phyloP scores from a whole-genome alignment of 179 eudicot genomes.

The Silene noctiflora region DNA sequence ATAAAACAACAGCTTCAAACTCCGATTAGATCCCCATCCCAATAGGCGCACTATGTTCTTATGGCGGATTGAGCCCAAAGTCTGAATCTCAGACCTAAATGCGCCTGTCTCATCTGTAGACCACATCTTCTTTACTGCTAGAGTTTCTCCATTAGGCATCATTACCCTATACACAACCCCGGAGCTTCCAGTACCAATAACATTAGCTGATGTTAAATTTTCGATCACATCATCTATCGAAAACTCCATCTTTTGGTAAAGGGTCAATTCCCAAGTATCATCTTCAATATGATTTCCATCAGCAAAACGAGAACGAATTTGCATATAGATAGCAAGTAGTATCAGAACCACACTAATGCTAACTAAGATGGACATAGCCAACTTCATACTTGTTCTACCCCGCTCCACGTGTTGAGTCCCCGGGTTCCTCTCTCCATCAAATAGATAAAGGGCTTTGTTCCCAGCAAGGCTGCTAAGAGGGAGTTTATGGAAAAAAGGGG shows the following conservation, averaged over 20 bases:
- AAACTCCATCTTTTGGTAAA: slow-evolving; percentile 82
- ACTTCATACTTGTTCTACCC: slow-evolving; percentile 46
- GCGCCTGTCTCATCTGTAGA: slow-evolving; percentile 66
- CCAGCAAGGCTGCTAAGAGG: slow-evolving; percentile 63
- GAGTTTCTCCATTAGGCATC: slow-evolving; percentile 61
- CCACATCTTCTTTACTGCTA: slow-evolving; percentile 95
- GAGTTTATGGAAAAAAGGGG: slow-evolving; percentile 75
- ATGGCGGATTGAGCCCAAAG: slow-evolving; percentile 82
- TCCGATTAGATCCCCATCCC: slow-evolving; percentile 79
- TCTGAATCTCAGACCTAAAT: slow-evolving; percentile 70
- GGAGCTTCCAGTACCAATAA: slow-evolving; percentile 92
- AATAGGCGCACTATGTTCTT: slow-evolving; percentile 73
- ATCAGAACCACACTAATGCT: slow-evolving; percentile 63
- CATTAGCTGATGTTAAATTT: slow-evolving; percentile 64
- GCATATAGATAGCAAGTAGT: slow-evolving; percentile 59
- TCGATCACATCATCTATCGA: slow-evolving; percentile 61
- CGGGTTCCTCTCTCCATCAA: slow-evolving; percentile 39
- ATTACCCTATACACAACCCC: slow-evolving; percentile 84
- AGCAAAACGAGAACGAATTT: slow-evolving; percentile 44
- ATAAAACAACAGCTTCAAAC: slow-evolving; percentile 65
- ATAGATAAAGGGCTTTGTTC: slow-evolving; percentile 49
- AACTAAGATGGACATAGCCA: slow-evolving; percentile 76
- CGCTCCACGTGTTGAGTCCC: slow-evolving; percentile 29
- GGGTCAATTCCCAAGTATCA: slow-evolving; percentile 71
- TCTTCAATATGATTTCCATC: slow-evolving; percentile 27